These are phyloP conservation scores for Penicillium sp. DNA, from an alignment of 2,329 filamentous ascomycete species.

Conservation along the genomic window DNA sequence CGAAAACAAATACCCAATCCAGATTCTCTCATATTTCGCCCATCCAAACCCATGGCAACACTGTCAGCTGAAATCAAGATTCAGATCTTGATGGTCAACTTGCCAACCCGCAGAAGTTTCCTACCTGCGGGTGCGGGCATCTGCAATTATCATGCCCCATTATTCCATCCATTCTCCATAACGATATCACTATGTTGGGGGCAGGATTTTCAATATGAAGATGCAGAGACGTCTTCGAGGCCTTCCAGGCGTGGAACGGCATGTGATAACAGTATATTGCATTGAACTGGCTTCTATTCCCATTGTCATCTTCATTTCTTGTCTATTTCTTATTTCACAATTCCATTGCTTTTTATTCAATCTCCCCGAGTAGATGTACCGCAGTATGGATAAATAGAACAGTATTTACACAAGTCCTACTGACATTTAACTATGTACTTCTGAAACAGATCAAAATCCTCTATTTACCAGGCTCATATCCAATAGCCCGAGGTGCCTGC, in stretches of 20 bases:
- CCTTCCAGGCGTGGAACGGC: slow-evolving; percentile 11
- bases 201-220: slow-evolving; percentile 3
- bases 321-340: neutral
- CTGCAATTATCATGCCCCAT: slow-evolving; percentile 2
- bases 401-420: neutral
- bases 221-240: slow-evolving; percentile 12
- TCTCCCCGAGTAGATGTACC: neutral
- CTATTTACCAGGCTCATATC: slow-evolving; percentile 16
- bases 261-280: slow-evolving; percentile 16
- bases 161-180: neutral
- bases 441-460: neutral
- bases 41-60: slow-evolving; percentile 1
- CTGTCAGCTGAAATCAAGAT: slow-evolving; percentile 8
- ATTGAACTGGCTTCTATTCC: slow-evolving; percentile 11
- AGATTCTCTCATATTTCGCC: neutral
- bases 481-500: slow-evolving; percentile 21
- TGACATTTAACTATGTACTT: neutral
- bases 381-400: neutral
- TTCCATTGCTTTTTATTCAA: neutral
- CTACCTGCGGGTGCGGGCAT: neutral
- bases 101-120: neutral
- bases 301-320: neutral
- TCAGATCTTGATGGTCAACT: neutral
- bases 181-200: slow-evolving; percentile 14
- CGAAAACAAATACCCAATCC: slow-evolving; percentile 7